Base-by-base conservation (phyloP, 805 yeast species). In the Lipomyces yamadae region DNA sequence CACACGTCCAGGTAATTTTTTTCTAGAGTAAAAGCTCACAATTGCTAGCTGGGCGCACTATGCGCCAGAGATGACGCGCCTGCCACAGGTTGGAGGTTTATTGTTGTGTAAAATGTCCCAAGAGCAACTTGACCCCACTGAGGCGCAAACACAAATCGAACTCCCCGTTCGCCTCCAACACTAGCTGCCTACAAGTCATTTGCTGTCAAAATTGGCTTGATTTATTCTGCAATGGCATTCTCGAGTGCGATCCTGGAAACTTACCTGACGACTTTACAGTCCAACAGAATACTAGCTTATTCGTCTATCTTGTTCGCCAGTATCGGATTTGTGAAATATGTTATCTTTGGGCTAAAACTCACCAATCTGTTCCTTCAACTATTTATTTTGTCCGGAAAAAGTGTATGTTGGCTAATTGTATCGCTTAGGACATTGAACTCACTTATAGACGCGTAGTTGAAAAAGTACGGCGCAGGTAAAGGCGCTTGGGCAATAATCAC, bases 401-500 rank as follows among this genome's bases (percentile, higher is more conserved):
- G 60, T 33, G 70, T 69, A 52, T 13, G 71, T 68, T 11, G 2
- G 15, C 11, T 8, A 10, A 4, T 37, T 37, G 13, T 3, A 8
- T 37, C 7, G 39, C 39, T 18, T 32, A n/a, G 8, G 11, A 34
- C 18, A n/a, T 42, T n/a, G 4, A 2, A 15, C 13, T 35, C 37
- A 8, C 5, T 13, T 29, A n/a, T 11, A 11, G 42, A 29, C 13
- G 7, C n/a, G 18, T 74, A 81, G 73, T 88, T 83, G 74, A 74
- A 77, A 54, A 87, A 86, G 76, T 92, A 92, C 75, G 97, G 97
- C n/a, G 89, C 94, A 34, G 81, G 82, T 13, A 78, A 79, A 60
- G 89, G 89, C 34, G 82, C 85, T 53, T 95, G 97, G 94, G 97
- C 98, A n/a, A 90, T 95, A 39, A 85, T 95, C 18, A 95, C 99